Evolutionary conservation across 352 stramenopile genomes (phyloP).

Genomic region (Phytopythium delawarense): DNA sequence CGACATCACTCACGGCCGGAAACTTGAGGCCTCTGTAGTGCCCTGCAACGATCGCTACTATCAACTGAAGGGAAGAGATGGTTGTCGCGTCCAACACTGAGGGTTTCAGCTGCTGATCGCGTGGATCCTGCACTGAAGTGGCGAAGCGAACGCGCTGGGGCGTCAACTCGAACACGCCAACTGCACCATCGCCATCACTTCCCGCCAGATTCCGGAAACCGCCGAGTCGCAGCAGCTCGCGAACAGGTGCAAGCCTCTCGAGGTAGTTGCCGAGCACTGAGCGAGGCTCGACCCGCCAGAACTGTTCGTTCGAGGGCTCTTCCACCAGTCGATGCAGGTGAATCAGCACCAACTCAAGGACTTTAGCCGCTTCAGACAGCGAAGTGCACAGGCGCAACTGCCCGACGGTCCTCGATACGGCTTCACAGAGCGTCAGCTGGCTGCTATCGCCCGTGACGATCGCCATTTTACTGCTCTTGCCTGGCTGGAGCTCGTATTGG

Average conservation of each 20-base stretch:
- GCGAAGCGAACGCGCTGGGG: slow-evolving; percentile 39
- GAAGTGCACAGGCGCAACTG: slow-evolving; percentile 28
- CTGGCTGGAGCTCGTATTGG: slow-evolving; percentile 25
- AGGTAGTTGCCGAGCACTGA: slow-evolving; percentile 20
- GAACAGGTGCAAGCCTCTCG: slow-evolving; percentile 17
- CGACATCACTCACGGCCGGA: slow-evolving; percentile 43
- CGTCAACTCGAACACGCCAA: slow-evolving; percentile 23
- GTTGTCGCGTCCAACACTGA: slow-evolving; percentile 21
- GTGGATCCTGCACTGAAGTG: slow-evolving; percentile 15
- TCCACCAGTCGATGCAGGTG: slow-evolving; percentile 30
- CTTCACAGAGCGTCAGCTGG: slow-evolving; percentile 35
- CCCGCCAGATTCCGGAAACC: slow-evolving; percentile 24
- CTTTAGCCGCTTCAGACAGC: slow-evolving; percentile 11
- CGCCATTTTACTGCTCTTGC: slow-evolving; percentile 5
- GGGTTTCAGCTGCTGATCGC: slow-evolving; percentile 2
- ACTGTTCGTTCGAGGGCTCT: slow-evolving; percentile 30
- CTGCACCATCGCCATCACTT: background rate
- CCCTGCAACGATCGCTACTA: slow-evolving; percentile 32
- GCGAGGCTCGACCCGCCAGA: slow-evolving; percentile 28
- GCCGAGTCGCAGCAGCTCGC: slow-evolving; percentile 29
- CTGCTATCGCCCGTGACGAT: background rate
- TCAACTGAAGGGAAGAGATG: slow-evolving; percentile 30
- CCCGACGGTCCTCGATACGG: slow-evolving; percentile 33
- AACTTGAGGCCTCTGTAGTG: slow-evolving; percentile 42
- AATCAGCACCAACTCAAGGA: slow-evolving; percentile 26